Base-by-base conservation (phyloP, 73 alveolate genomes). In the Paramecium bursaria region DNA sequence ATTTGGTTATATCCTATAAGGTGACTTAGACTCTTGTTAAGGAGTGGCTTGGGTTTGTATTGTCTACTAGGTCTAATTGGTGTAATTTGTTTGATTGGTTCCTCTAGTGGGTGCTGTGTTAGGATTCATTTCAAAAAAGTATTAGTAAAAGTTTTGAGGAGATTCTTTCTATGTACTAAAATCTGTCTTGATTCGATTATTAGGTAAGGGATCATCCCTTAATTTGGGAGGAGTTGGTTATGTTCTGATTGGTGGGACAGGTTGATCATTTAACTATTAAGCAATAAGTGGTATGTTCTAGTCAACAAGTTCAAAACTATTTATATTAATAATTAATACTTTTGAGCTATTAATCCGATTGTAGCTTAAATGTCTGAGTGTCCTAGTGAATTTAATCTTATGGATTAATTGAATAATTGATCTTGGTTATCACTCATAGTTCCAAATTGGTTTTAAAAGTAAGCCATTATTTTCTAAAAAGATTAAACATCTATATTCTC, bases 151-250 rank as follows among this genome's bases (percentile, higher is more conserved):
- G 46, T 67, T 67, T 42, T 67, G 23, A 30, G 49, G 48, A 13
- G 22, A 39, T 2, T 21, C 10, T 19, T 39, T 67, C 23, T 67
- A 39, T 2, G 21, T 42, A 35, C 82, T 67, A 13, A 67, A 35
- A 67, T 67, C 82, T 31, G 82, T 67, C 21, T 67, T 67, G 14
- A 67, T 15, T 31, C 82, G 17, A 39, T 57, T 67, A 21, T 15
- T 67, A 25, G 46, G 21, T n/a, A n/a, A n/a, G n/a, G n/a, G n/a
- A 13, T 67, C 82, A 10, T 39, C 57, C 9, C 29, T 31, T 25
- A 19, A 39, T 67, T 67, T 67, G 2, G 82, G 55, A 21, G 82
- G 82, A 35, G 82, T 67, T n/a, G 82, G 82, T 21, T 67, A 42
- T 2, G 82, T 67, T 67, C 82, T 67, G 1, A 67, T 42, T 2